phyloP scores from a whole-genome alignment of 2,329 filamentous ascomycete genomes.

The Fusarium equiseti region DNA sequence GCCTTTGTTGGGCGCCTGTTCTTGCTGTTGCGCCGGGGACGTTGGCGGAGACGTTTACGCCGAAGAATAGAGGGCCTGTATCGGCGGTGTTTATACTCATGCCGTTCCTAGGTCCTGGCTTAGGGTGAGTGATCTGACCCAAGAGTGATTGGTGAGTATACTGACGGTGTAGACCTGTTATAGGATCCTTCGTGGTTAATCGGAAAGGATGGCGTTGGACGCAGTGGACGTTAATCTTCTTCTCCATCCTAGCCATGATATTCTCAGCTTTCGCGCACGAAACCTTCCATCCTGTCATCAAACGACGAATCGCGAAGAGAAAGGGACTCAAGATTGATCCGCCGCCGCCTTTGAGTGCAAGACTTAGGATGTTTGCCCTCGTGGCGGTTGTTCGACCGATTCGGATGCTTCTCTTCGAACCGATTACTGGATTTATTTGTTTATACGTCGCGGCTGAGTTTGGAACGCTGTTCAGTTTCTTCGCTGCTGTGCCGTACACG shows the following conservation, averaged over 20 bases:
- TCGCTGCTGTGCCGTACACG: slow-evolving; percentile 63
- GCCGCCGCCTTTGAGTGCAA: slow-evolving; percentile 40
- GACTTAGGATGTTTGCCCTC: slow-evolving; percentile 53
- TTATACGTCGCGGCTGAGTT: slow-evolving; percentile 65
- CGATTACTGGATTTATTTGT: slow-evolving; percentile 69
- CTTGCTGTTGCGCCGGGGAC: slow-evolving; percentile 64
- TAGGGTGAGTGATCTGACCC: slow-evolving; percentile 55
- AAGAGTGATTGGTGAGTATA: fast-evolving
- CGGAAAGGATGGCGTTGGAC: slow-evolving; percentile 67
- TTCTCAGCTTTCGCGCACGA: slow-evolving; percentile 61
- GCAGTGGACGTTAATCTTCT: slow-evolving; percentile 63
- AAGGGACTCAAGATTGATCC: slow-evolving; percentile 49
- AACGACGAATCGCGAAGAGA: slow-evolving; percentile 54
- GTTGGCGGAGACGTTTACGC: slow-evolving; percentile 62
- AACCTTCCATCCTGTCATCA: slow-evolving; percentile 67
- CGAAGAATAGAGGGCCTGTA: slow-evolving; percentile 57
- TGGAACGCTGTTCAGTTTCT: slow-evolving; percentile 65
- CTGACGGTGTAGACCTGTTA: slow-evolving; percentile 54
- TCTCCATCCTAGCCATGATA: slow-evolving; percentile 54
- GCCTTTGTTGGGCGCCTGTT: slow-evolving; percentile 62
- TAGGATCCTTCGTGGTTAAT: slow-evolving; percentile 61
- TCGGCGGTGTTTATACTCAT: slow-evolving; percentile 62
- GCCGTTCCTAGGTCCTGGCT: slow-evolving; percentile 65
- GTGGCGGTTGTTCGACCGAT: slow-evolving; percentile 63
- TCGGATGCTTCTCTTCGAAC: slow-evolving; percentile 71